These are phyloP conservation scores for Maudiozyma turicensis DNA, from an alignment of 805 yeast genomes.

Conservation along the genomic window DNA sequence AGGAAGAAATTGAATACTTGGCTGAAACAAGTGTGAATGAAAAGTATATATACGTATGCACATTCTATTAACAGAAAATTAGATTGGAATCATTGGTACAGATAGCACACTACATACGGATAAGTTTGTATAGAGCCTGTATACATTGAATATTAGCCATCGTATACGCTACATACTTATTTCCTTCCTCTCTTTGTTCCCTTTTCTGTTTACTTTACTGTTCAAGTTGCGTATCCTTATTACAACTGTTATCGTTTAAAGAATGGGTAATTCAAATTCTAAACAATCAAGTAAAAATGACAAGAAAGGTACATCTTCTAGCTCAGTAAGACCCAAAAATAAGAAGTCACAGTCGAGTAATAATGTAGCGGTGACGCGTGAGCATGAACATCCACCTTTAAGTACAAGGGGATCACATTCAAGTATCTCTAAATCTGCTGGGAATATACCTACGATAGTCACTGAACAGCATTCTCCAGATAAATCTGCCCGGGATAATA, in stretches of 20 bases:
- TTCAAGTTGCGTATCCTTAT: too few species aligned
- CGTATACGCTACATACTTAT: too few species aligned
- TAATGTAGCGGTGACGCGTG: background rate
- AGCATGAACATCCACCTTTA: background rate
- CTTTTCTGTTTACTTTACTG: too few species aligned
- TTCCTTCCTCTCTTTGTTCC: too few species aligned
- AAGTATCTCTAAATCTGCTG: background rate
- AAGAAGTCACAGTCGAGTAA: background rate
- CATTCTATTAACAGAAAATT: too few species aligned
- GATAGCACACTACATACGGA: too few species aligned
- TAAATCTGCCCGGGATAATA: background rate
- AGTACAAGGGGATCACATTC: background rate
- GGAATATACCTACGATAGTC: background rate
- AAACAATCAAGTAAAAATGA: conserved; percentile 23
- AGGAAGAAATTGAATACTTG: too few species aligned
- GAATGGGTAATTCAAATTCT: conserved; percentile 46
- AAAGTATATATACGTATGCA: too few species aligned
- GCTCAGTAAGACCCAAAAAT: background rate
- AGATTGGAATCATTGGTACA: too few species aligned
- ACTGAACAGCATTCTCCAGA: background rate
- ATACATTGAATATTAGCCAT: too few species aligned
- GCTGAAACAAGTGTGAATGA: too few species aligned
- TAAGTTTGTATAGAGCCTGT: too few species aligned
- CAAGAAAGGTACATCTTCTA: background rate
- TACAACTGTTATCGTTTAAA: background rate